Evolutionary conservation across 2,329 filamentous ascomycete species (phyloP), one percentile per base, ranked within the genome.

Genomic region (Fusarium verticillioides): DNA sequence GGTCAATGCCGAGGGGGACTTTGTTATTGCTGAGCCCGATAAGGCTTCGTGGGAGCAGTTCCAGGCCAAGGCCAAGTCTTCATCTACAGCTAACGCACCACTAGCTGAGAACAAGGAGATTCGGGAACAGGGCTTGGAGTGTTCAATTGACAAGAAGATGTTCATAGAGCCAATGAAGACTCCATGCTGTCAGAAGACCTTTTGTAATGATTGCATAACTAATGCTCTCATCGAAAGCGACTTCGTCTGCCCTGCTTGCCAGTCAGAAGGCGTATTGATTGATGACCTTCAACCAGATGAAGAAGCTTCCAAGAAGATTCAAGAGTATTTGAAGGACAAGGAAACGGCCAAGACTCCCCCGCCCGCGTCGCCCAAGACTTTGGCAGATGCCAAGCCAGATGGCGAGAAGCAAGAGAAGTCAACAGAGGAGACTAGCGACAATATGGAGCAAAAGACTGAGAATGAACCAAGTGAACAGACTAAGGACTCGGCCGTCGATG

Each of bases 161-260:
- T 98, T 98, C 86, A 92, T 97, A 91, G 94, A 98, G 83, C 96
- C 96, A 89, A 96, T 97, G 89, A 97, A 97, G 90, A 98, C 96
- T 81, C 96, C 96, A 76, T 99, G 96, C 90, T 99, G 96, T 88
- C 90, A 93, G 86, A 97, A 93, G 89, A 98, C 95, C 81, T 99
- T 97, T 88, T 99, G 96, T 89, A 96, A 96, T 90, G 95, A 98
- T 83, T 99, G 96, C 92, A 98, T 99, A 85, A 97, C 96, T 83
- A 97, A 97, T 90, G 94, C 95, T 84, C 92, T 99, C 84, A 96
- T 98, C 85, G 95, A 98, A 87, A 96, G 93, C 89, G 96, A 99
- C 88, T 95, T 99, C 85, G 88, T 95, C 83, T 99, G 96, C 84
- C 96, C 96, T 74, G 92, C 92, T 77, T 99, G 96, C 87, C 91